Conservation (phyloP, 169 alveolate genomes). For the Babesia bigemina region DNA sequence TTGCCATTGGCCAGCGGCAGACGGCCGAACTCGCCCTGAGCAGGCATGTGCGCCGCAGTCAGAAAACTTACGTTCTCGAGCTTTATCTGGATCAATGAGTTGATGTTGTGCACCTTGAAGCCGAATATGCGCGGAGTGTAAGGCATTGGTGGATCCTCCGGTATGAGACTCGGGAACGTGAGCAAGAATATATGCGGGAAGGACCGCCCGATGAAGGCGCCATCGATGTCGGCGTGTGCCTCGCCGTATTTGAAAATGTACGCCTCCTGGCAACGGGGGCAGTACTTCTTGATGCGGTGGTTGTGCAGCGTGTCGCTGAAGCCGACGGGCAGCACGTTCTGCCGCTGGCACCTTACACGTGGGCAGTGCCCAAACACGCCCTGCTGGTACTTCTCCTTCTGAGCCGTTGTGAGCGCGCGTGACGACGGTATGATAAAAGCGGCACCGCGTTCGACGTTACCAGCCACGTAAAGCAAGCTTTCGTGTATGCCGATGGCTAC, state of each 20-base stretch:
- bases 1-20: constrained; percentile 2
- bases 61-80: constrained; percentile 59
- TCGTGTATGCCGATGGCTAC: no score
- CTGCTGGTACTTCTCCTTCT: constrained; percentile 93
- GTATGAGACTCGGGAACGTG: constrained; percentile 86
- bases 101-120: constrained; percentile 77
- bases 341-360: constrained; percentile 94
- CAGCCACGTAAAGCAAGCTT: no score
- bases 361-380: constrained; percentile 98
- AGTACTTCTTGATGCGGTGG: constrained; percentile 91
- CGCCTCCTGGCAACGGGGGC: constrained; percentile 96
- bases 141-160: constrained; percentile 81
- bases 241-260: constrained; percentile 77
- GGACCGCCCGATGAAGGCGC: constrained; percentile 94
- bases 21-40: constrained; percentile 38
- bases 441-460: not conserved
- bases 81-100: constrained; percentile 62
- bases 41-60: not conserved
- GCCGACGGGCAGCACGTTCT: constrained; percentile 93
- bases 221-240: constrained; percentile 91
- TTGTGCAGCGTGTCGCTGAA: constrained; percentile 90
- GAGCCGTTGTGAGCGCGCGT: constrained; percentile 41
- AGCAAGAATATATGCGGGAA: constrained; percentile 91
- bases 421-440: not conserved
- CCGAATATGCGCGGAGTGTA: constrained; percentile 83